Evolutionary conservation across 805 yeast species (phyloP).

Genomic region (Sugiyamaella smithiae): DNA sequence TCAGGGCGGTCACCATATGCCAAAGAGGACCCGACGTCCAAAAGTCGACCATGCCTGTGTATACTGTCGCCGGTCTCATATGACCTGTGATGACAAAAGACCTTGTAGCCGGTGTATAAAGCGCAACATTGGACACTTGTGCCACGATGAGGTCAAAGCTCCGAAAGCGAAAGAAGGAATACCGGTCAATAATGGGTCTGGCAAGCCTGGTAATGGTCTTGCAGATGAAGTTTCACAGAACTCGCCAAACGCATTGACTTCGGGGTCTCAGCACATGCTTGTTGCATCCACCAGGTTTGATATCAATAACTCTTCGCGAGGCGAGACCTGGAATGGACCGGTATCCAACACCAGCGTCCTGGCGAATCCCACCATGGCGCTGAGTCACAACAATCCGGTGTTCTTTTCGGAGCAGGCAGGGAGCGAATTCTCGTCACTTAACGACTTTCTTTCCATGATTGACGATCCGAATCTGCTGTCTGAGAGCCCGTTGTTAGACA

Average conservation of each 20-base stretch:
- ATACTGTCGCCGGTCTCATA: slow-evolving; percentile 88
- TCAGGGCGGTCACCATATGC: not conserved
- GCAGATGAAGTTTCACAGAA: not conserved
- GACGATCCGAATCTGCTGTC: slow-evolving; percentile 50
- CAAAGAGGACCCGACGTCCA: slow-evolving; percentile 15
- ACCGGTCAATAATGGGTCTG: not conserved
- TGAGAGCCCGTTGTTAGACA: slow-evolving; percentile 34
- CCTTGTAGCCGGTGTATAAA: slow-evolving; percentile 82
- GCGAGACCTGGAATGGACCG: slow-evolving; percentile 7
- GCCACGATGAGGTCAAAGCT: slow-evolving; percentile 63
- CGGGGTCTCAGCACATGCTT: slow-evolving; percentile 14
- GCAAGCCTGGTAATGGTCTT: not conserved
- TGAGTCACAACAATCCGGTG: slow-evolving; percentile 46
- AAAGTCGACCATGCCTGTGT: slow-evolving; percentile 58
- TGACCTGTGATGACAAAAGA: slow-evolving; percentile 77
- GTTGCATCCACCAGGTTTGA: slow-evolving; percentile 10
- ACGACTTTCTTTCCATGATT: slow-evolving; percentile 84
- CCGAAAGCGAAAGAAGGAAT: slow-evolving; percentile 4
- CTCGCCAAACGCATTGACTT: not conserved
- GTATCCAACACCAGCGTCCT: not conserved
- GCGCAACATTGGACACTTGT: slow-evolving; percentile 82
- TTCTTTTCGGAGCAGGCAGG: slow-evolving; percentile 92
- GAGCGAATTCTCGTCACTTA: slow-evolving; percentile 83
- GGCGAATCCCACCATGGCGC: slow-evolving; percentile 8
- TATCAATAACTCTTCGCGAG: slow-evolving; percentile 11